A percentile compares a stretch with the other conserved stretches of the same genome.
Evolutionary conservation across 2,329 filamentous ascomycete species (phyloP).

Genomic region (Simplicillium sp.): DNA sequence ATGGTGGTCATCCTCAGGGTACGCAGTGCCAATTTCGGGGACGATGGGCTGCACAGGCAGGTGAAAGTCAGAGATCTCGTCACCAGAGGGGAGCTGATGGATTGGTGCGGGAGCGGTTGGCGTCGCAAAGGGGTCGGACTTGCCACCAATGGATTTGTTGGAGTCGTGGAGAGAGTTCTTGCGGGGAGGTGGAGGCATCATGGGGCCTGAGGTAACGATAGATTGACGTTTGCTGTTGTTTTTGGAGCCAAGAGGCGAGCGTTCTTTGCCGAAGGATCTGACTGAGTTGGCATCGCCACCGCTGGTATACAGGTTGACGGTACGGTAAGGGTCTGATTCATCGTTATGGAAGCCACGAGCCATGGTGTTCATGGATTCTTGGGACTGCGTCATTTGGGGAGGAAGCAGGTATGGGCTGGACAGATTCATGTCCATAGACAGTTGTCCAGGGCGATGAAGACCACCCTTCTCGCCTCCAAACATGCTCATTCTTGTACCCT

Average conservation of each 20-base stretch:
- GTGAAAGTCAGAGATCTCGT: constrained; percentile 15
- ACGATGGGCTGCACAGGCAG: constrained; percentile 23
- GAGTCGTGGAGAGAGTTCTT: constrained; percentile 35
- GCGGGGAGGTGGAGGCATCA: constrained; percentile 20
- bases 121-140: constrained; percentile 24
- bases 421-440: constrained; percentile 67
- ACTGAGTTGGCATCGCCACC: constrained; percentile 49
- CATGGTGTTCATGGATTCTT: constrained; percentile 79
- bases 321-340: constrained; percentile 78
- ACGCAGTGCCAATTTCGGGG: constrained; percentile 27
- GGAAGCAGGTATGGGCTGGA: constrained; percentile 91
- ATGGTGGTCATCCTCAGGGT: constrained; percentile 11
- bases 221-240: constrained; percentile 27
- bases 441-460: constrained; percentile 36
- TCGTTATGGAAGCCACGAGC: constrained; percentile 60
- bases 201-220: constrained; percentile 12
- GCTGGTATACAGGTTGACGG: constrained; percentile 44
- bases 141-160: constrained; percentile 19
- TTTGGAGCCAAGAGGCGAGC: constrained; percentile 36
- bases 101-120: constrained; percentile 20
- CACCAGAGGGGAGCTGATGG: constrained; percentile 10
- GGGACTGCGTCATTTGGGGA: constrained; percentile 65
- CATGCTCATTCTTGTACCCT: constrained; percentile 22
- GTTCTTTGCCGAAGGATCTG: constrained; percentile 36
- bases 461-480: constrained; percentile 48